Percentiles rank a stretch among this genome's conserved stretches.
These are phyloP conservation scores for Saprolegnia diclina DNA, from an alignment of 352 stramenopile genomes.

Conservation along the genomic window DNA sequence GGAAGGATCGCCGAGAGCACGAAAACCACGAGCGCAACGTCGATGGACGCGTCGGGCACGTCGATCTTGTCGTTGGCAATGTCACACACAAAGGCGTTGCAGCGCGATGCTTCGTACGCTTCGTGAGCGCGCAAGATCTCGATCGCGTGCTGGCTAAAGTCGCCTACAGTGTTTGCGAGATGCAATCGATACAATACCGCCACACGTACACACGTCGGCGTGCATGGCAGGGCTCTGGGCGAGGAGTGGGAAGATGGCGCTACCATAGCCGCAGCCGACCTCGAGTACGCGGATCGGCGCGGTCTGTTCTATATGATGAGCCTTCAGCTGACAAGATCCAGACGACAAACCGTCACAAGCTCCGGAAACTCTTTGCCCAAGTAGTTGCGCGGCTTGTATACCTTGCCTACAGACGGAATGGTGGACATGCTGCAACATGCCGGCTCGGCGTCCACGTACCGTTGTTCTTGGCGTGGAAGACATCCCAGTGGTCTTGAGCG, in stretches of 20 bases:
- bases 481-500: slow-evolving; percentile 66
- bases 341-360: slow-evolving; percentile 29
- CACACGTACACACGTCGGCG: slow-evolving; percentile 51
- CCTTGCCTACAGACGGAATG: slow-evolving; percentile 41
- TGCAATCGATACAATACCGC: not conserved
- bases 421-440: not conserved
- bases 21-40: slow-evolving; percentile 80
- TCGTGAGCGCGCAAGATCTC: slow-evolving; percentile 53
- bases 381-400: slow-evolving; percentile 81
- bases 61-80: slow-evolving; percentile 47
- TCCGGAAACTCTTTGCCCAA: slow-evolving; percentile 75
- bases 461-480: slow-evolving; percentile 73
- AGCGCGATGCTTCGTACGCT: slow-evolving; percentile 43
- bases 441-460: too few species aligned
- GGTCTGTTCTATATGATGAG: not conserved
- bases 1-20: slow-evolving; percentile 72
- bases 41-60: slow-evolving; percentile 47
- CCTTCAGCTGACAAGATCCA: not conserved
- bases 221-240: slow-evolving; percentile 51
- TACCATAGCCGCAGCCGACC: slow-evolving; percentile 83
- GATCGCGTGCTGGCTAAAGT: slow-evolving; percentile 80
- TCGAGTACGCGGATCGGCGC: slow-evolving; percentile 48
- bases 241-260: slow-evolving; percentile 80
- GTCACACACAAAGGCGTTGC: slow-evolving; percentile 68
- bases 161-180: slow-evolving; percentile 28